phyloP scores from a whole-genome alignment of 225 moss, liverwort and hornwort genomes.

The Ulota crispa region DNA sequence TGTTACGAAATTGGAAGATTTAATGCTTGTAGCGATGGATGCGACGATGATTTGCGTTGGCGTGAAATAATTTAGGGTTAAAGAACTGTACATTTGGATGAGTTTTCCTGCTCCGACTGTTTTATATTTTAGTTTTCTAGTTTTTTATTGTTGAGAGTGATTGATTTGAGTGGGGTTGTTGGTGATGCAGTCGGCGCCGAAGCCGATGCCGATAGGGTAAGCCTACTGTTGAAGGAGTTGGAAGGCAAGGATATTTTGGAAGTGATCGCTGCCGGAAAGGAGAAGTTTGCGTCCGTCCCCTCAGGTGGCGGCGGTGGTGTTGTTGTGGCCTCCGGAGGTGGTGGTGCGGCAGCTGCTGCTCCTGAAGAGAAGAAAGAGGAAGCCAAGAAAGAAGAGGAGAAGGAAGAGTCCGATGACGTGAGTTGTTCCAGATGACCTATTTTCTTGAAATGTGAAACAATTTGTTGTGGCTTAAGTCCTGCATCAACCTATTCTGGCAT shows the following conservation, averaged over 20 bases:
- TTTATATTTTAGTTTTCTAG: background rate
- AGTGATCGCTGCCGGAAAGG: slow-evolving; percentile 78
- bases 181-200: slow-evolving; percentile 64
- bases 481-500: background rate
- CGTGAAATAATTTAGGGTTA: background rate
- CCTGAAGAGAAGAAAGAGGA: slow-evolving; percentile 54
- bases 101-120: too few species aligned
- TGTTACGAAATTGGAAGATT: background rate
- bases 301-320: slow-evolving; percentile 59
- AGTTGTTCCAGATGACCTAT: background rate
- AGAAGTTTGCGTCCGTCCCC: slow-evolving; percentile 78
- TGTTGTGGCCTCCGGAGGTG: slow-evolving; percentile 36
- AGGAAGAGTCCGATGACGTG: slow-evolving; percentile 86
- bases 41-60: too few species aligned
- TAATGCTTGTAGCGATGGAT: background rate
- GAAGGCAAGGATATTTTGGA: slow-evolving; percentile 79
- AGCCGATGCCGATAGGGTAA: slow-evolving; percentile 47
- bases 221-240: slow-evolving; percentile 57
- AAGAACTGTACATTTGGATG: background rate
- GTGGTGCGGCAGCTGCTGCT: slow-evolving; percentile 36
- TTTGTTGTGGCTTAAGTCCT: background rate
- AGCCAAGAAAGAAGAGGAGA: slow-evolving; percentile 47
- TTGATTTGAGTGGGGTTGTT: background rate
- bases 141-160: background rate
- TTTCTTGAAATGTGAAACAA: background rate